Percentiles rank a stretch among this genome's conserved stretches.
These are phyloP conservation scores for Chlorociboria aeruginascens DNA, from an alignment of 495 filamentous ascomycete species.

Conservation along the genomic window DNA sequence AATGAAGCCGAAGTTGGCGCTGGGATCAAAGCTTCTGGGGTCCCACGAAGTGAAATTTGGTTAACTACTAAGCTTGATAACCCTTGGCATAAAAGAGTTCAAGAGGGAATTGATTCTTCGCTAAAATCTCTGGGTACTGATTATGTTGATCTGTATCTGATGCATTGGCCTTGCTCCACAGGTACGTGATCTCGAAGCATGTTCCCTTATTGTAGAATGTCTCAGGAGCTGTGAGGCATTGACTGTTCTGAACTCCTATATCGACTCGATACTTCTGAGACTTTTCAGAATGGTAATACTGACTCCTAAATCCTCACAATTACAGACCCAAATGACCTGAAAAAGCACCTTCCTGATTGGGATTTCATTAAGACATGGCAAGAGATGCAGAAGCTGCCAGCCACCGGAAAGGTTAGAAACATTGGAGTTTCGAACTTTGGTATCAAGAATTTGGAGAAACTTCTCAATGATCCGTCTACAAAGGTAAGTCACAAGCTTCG, in stretches of 20 bases:
- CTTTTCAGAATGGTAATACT: too few relatives aligned
- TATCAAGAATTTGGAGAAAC: conserved; percentile 54
- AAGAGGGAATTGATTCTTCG: conserved; percentile 56
- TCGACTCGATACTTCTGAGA: too few relatives aligned
- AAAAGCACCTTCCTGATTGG: conserved; percentile 54
- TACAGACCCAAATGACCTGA: conserved; percentile 52
- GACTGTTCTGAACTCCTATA: too few relatives aligned
- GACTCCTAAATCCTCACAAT: too few relatives aligned
- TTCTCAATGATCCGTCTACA: conserved; percentile 33
- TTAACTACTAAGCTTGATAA: conserved; percentile 77
- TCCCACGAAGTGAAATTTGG: conserved; percentile 68
- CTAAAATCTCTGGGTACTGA: conserved; percentile 58
- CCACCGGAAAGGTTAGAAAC: conserved; percentile 53
- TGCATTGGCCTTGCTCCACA: conserved; percentile 63
- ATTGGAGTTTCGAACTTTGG: conserved; percentile 85
- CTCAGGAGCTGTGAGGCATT: too few relatives aligned
- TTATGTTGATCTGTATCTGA: conserved; percentile 72
- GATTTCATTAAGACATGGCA: conserved; percentile 67
- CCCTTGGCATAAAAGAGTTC: conserved; percentile 57
- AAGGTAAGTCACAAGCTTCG: conserved; percentile 4
- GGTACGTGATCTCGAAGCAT: too few relatives aligned
- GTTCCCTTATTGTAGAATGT: too few relatives aligned
- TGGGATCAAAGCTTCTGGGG: conserved; percentile 51
- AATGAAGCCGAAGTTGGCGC: conserved; percentile 49
- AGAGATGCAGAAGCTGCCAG: conserved; percentile 61